These are phyloP conservation scores for Syncephalastrum racemosum DNA, from an alignment of 371 early-diverging fungal genomes.

Conservation along the genomic window DNA sequence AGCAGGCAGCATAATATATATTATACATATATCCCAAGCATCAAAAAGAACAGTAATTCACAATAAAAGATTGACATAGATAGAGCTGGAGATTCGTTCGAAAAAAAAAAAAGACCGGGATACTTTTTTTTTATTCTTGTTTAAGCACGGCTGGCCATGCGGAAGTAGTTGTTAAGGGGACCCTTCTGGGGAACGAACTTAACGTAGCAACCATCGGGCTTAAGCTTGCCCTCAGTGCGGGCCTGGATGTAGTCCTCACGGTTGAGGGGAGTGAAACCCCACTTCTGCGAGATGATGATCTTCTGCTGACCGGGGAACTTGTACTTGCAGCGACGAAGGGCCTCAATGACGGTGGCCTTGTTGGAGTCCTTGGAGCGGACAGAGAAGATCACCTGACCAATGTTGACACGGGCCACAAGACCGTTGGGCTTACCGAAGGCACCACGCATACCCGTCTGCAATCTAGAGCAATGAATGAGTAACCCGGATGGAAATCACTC, in stretches of 20 bases:
- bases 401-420: conserved; percentile 98
- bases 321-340: conserved; percentile 97
- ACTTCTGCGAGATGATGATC: conserved; percentile 99
- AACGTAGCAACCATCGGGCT: conserved; percentile 97
- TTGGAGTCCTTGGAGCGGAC: conserved; percentile 98
- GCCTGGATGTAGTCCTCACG: conserved; percentile 91
- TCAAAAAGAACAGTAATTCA: no score
- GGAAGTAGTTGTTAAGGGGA: conserved; percentile 69
- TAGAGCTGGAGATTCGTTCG: no score
- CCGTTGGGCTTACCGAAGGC: conserved; percentile 99
- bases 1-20: conserved; percentile 41
- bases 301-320: conserved; percentile 99
- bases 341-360: conserved; percentile 96
- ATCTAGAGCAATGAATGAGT: conserved; percentile 48
- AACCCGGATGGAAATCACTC: no score
- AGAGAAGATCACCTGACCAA: conserved; percentile 98
- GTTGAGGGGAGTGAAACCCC: conserved; percentile 99
- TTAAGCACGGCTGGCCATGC: conserved; percentile 34
- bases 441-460: conserved; percentile 99
- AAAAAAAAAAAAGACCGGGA: no score
- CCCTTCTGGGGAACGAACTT: conserved; percentile 95
- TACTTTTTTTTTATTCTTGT: conserved; percentile 7
- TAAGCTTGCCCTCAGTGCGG: conserved; percentile 79
- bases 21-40: no score
- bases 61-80: no score